Conservation (phyloP, 805 yeast species). For the Candida pini region DNA sequence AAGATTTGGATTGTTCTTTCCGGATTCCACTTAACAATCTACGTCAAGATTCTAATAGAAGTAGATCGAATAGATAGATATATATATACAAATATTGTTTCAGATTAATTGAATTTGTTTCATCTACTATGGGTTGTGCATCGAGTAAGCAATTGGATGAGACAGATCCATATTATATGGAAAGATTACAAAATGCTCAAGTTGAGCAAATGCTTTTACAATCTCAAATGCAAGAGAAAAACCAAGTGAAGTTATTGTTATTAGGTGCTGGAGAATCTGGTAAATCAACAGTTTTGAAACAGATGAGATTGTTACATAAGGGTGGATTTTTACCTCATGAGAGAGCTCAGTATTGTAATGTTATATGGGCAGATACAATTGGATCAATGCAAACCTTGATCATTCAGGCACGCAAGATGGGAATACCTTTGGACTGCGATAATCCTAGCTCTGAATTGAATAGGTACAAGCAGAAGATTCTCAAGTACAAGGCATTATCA, state of each 20-base stretch:
- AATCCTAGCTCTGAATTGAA: constrained; percentile 41
- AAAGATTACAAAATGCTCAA: constrained; percentile 32
- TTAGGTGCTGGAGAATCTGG: constrained; percentile 95
- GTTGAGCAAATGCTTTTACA: constrained; percentile 55
- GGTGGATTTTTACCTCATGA: constrained; percentile 81
- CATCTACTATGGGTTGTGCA: constrained; percentile 58
- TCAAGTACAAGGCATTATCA: constrained; percentile 53
- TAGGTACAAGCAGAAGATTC: constrained; percentile 41
- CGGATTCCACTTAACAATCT: background rate
- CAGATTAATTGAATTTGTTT: no score
- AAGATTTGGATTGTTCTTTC: no score
- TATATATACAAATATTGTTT: no score
- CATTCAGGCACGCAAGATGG: constrained; percentile 64
- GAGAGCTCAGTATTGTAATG: constrained; percentile 71
- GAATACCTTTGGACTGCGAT: constrained; percentile 64
- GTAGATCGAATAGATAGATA: background rate
- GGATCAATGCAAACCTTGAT: constrained; percentile 77
- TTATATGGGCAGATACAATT: constrained; percentile 89
- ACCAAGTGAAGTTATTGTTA: constrained; percentile 66
- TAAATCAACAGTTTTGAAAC: constrained; percentile 87
- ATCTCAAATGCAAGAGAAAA: constrained; percentile 47
- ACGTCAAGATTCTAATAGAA: no score
- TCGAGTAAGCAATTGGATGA: constrained; percentile 42
- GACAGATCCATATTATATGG: constrained; percentile 48
- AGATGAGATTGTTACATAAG: constrained; percentile 77